These are phyloP conservation scores for Venturia effusa DNA, from an alignment of 2,329 filamentous ascomycete species.

Conservation along the genomic window DNA sequence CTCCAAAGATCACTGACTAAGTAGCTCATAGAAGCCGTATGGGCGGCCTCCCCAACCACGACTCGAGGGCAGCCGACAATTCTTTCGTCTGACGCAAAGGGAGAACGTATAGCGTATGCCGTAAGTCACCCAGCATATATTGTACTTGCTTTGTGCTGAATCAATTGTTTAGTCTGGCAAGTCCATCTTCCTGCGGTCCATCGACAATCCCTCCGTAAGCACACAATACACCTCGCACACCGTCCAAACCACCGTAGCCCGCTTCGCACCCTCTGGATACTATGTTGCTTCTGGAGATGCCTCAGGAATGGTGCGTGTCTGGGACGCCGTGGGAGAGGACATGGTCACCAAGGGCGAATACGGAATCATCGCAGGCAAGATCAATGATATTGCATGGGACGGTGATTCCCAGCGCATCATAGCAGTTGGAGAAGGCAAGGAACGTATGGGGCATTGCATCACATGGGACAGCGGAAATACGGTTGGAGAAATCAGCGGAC, in stretches of 20 bases:
- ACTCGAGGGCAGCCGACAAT: conserved; percentile 79
- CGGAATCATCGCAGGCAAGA: conserved; percentile 82
- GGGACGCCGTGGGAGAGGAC: conserved; percentile 78
- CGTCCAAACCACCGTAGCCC: conserved; percentile 77
- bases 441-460: conserved; percentile 87
- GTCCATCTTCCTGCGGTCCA: conserved; percentile 89
- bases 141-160: conserved; percentile 8
- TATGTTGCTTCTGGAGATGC: conserved; percentile 89
- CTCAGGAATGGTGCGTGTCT: conserved; percentile 75
- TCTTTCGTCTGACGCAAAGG: conserved; percentile 78
- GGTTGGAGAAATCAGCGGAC: conserved; percentile 86
- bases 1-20: background rate
- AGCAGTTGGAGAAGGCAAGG: conserved; percentile 88
- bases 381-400: conserved; percentile 97
- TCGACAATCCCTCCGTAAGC: conserved; percentile 74
- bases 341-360: conserved; percentile 82
- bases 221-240: conserved; percentile 93
- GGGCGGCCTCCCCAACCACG: conserved; percentile 76
- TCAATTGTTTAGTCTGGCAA: conserved; percentile 62
- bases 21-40: conserved; percentile 49
- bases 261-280: conserved; percentile 88
- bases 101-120: conserved; percentile 85
- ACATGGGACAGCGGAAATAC: conserved; percentile 93
- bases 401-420: conserved; percentile 94
- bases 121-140: conserved; percentile 40